phyloP scores from a whole-genome alignment of 2,329 filamentous ascomycete genomes.

The Leptodontidium sp. region DNA sequence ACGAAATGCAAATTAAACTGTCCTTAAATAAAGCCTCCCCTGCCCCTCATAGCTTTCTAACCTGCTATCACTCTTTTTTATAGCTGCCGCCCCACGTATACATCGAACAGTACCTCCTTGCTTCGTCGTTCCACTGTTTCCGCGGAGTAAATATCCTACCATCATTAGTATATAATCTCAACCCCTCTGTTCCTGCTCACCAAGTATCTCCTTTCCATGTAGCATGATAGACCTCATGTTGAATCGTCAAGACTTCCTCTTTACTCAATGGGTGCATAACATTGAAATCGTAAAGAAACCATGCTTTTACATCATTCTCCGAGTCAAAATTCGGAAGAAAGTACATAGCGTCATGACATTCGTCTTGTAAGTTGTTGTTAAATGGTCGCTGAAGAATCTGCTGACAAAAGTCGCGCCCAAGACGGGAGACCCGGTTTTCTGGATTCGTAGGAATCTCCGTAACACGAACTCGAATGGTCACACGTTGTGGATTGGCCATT shows the following conservation, averaged over 20 bases:
- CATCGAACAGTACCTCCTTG: background rate
- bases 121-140: background rate
- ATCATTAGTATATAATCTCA: background rate
- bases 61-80: too few species aligned
- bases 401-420: slow-evolving; percentile 26
- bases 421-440: slow-evolving; percentile 9
- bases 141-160: slow-evolving; percentile 5
- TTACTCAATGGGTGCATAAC: background rate
- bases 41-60: too few species aligned
- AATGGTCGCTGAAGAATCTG: slow-evolving; percentile 26
- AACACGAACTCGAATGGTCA: slow-evolving; percentile 29
- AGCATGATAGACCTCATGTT: background rate
- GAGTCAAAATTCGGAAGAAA: too few species aligned
- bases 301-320: background rate
- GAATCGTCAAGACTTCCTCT: background rate
- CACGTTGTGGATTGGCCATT: slow-evolving; percentile 10
- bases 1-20: too few species aligned
- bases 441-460: slow-evolving; percentile 22
- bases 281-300: slow-evolving; percentile 2
- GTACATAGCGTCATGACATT: slow-evolving; percentile 15
- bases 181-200: background rate
- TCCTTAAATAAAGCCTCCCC: too few species aligned
- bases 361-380: slow-evolving; percentile 20
- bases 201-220: background rate
- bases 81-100: background rate